Conservation (phyloP, 2,329 filamentous ascomycete genomes). For the Aspergillus tanneri region DNA sequence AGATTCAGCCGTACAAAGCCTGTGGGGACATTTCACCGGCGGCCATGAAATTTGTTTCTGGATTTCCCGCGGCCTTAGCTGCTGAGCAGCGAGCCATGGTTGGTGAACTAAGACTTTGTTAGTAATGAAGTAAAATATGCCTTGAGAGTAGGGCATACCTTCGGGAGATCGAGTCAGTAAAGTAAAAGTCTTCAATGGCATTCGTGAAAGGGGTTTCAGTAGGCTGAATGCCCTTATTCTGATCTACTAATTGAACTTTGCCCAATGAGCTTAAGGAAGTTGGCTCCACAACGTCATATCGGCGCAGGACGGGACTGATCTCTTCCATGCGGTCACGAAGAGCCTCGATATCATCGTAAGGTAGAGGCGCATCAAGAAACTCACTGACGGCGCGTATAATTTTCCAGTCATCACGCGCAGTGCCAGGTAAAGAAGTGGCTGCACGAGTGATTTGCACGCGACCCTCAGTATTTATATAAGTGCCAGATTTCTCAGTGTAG, state of each 20-base stretch:
- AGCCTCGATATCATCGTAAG: constrained; percentile 88
- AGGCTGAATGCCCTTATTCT: constrained; percentile 84
- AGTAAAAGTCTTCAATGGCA: constrained; percentile 94
- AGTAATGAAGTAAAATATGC: constrained; percentile 8
- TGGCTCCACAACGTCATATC: constrained; percentile 88
- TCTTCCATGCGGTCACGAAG: constrained; percentile 92
- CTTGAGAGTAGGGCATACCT: constrained; percentile 60
- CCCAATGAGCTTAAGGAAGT: constrained; percentile 71
- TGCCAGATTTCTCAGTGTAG: constrained; percentile 95
- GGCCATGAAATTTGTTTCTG: constrained; percentile 76
- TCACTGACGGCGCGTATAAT: constrained; percentile 91
- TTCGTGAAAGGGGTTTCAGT: constrained; percentile 74
- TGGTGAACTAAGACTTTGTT: constrained; percentile 65
- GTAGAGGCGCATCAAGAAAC: constrained; percentile 81
- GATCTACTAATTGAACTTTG: constrained; percentile 93
- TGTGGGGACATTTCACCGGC: constrained; percentile 56
- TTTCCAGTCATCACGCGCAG: constrained; percentile 96
- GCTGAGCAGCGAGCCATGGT: constrained; percentile 98
- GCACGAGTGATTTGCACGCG: constrained; percentile 91
- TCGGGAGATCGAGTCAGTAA: constrained; percentile 94
- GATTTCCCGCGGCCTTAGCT: constrained; percentile 79
- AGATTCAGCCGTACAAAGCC: constrained; percentile 38
- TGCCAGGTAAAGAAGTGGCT: constrained; percentile 84
- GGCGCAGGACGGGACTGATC: constrained; percentile 83
- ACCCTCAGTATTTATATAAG: constrained; percentile 97